These are phyloP conservation scores for Penicilliopsis zonata DNA, from an alignment of 495 filamentous ascomycete genomes.

Conservation along the genomic window DNA sequence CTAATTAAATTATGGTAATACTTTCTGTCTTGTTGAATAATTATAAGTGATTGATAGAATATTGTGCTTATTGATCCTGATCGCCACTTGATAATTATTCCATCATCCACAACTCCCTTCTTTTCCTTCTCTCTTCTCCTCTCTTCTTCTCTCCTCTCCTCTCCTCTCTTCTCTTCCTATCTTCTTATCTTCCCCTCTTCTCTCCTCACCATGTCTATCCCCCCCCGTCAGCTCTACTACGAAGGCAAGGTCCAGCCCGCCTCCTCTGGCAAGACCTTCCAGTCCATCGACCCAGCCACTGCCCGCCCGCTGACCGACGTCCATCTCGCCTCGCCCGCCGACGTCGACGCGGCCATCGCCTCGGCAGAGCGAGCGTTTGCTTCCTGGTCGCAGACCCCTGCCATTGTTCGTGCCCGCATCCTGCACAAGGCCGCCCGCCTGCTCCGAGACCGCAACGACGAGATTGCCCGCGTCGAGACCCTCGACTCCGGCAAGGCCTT, in stretches of 20 bases:
- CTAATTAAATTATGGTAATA: no score
- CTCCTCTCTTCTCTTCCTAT: conserved; percentile 1
- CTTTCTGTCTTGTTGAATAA: no score
- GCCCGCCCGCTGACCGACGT: conserved; percentile 50
- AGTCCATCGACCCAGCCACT: conserved; percentile 56
- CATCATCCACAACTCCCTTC: background rate
- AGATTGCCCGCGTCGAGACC: conserved; percentile 57
- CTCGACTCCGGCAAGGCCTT: conserved; percentile 65
- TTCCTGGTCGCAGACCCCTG: conserved; percentile 52
- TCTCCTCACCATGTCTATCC: conserved; percentile 19
- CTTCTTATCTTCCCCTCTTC: conserved; percentile 25
- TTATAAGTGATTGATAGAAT: no score
- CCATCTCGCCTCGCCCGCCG: conserved; percentile 46
- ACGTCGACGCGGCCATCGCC: conserved; percentile 53
- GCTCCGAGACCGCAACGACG: conserved; percentile 55
- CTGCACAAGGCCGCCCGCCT: conserved; percentile 55
- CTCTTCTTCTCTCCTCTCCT: background rate
- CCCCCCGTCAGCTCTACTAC: conserved; percentile 53
- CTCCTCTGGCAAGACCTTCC: conserved; percentile 49
- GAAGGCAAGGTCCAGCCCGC: conserved; percentile 47
- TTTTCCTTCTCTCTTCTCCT: background rate
- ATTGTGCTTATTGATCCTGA: no score
- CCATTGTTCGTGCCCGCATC: conserved; percentile 54
- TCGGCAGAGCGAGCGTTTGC: conserved; percentile 52
- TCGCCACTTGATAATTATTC: no score